Percentiles rank a stretch among this genome's conserved stretches.
These are phyloP conservation scores for Coriaria nepalensis DNA, from an alignment of 306 rosid species.

Conservation along the genomic window DNA sequence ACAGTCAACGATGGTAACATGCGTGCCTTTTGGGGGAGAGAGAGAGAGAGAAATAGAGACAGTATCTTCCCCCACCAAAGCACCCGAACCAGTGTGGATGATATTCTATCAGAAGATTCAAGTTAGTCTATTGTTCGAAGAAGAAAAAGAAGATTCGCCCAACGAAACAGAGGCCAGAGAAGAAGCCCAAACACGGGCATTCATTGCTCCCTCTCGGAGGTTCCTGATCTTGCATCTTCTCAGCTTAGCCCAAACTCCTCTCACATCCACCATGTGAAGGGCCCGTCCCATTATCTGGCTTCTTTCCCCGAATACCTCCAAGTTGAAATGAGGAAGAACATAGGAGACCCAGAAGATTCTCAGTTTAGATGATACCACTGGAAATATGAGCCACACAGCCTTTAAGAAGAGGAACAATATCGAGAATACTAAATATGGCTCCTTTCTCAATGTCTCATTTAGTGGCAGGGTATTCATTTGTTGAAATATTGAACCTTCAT, in stretches of 20 bases:
- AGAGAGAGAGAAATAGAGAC: too few species aligned
- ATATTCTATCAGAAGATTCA: too few species aligned
- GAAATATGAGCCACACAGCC: slow-evolving; percentile 29
- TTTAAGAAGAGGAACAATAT: slow-evolving; percentile 44
- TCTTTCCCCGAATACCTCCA: slow-evolving; percentile 66
- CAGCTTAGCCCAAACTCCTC: slow-evolving; percentile 59
- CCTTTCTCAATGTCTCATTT: slow-evolving; percentile 28
- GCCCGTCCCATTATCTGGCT: slow-evolving; percentile 46
- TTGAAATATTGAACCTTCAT: slow-evolving; percentile 20
- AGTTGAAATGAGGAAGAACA: slow-evolving; percentile 35
- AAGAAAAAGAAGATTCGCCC: slow-evolving; percentile 35
- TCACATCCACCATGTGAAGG: slow-evolving; percentile 39
- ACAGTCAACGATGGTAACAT: too few species aligned
- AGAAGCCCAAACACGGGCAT: slow-evolving; percentile 66
- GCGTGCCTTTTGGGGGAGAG: too few species aligned
- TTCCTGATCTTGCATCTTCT: slow-evolving; percentile 47
- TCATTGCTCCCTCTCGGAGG: slow-evolving; percentile 54
- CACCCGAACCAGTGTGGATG: too few species aligned
- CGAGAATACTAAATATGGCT: slow-evolving; percentile 44
- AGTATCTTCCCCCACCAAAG: too few species aligned
- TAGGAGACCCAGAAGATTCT: slow-evolving; percentile 35
- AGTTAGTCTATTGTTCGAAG: too few species aligned
- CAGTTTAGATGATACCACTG: slow-evolving; percentile 20
- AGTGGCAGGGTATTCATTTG: slow-evolving; percentile 19
- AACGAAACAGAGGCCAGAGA: slow-evolving; percentile 62